phyloP scores from a whole-genome alignment of 345 rosid species.

The Hibiscus mutabilis region DNA sequence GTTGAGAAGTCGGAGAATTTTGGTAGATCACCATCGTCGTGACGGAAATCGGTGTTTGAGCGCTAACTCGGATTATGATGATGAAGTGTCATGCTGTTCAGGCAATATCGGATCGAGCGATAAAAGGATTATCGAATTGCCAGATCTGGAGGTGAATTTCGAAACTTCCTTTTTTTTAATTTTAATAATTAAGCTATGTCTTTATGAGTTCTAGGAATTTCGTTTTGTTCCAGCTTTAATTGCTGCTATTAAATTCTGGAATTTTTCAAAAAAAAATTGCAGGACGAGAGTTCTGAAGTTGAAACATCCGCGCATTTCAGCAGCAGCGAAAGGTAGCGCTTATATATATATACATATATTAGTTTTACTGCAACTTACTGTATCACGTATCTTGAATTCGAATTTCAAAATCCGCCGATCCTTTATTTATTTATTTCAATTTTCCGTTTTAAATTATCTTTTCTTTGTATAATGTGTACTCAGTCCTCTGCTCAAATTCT shows the following conservation, averaged over 20 bases:
- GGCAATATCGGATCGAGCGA: conserved; percentile 41
- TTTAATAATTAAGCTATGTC: background rate
- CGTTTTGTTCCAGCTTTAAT: conserved; percentile 24
- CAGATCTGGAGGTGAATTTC: conserved; percentile 49
- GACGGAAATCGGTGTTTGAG: conserved; percentile 19
- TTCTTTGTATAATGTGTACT: background rate
- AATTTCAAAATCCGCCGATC: conserved; percentile 24
- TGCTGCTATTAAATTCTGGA: conserved; percentile 11
- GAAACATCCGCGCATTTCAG: conserved; percentile 45
- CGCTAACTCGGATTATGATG: conserved; percentile 20
- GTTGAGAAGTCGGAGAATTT: conserved; percentile 29
- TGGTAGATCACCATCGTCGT: conserved; percentile 10
- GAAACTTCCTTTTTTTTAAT: background rate
- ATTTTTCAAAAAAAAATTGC: conserved; percentile 12
- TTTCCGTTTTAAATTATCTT: background rate
- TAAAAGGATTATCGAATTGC: conserved; percentile 18
- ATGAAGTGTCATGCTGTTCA: conserved; percentile 44
- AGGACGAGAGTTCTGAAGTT: conserved; percentile 43
- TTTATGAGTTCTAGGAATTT: conserved; percentile 15
- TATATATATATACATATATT: background rate
- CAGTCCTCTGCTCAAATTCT: background rate
- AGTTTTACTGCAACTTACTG: background rate
- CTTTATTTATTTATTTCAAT: background rate
- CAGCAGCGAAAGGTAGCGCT: conserved; percentile 30
- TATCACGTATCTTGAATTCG: conserved; percentile 17